Conservation (phyloP, 371 early-diverging fungal genomes). For the Basidiobolus meristosporus region DNA sequence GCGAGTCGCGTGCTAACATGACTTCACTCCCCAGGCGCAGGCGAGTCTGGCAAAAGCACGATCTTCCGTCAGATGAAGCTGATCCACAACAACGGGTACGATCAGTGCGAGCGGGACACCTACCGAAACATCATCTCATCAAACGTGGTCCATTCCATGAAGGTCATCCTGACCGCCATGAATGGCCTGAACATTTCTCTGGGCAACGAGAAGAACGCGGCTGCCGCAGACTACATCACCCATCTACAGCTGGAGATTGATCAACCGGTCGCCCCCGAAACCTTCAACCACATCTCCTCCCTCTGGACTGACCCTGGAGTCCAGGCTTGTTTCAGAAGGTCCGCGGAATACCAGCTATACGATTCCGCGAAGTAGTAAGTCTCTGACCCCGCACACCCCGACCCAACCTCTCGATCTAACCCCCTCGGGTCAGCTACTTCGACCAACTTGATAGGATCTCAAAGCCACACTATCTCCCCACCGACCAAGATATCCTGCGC, state of each 20-base stretch:
- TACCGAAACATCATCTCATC: conserved; percentile 86
- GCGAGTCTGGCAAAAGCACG: conserved; percentile 93
- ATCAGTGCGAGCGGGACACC: conserved; percentile 59
- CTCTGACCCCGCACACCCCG: not conserved
- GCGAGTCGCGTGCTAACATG: no score
- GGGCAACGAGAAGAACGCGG: conserved; percentile 31
- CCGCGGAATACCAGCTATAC: conserved; percentile 81
- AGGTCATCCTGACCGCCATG: conserved; percentile 87
- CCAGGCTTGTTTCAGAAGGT: conserved; percentile 51
- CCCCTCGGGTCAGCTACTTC: no score
- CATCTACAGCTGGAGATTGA: conserved; percentile 38
- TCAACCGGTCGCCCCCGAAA: conserved; percentile 24
- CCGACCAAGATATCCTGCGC: conserved; percentile 74
- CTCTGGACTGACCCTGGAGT: conserved; percentile 78
- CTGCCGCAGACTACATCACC: conserved; percentile 65
- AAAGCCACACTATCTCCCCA: conserved; percentile 51
- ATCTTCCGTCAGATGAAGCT: conserved; percentile 93
- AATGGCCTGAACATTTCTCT: conserved; percentile 47
- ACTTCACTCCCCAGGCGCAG: conserved; percentile 88
- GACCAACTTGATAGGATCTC: conserved; percentile 77
- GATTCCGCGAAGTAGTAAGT: conserved; percentile 75
- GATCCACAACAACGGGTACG: conserved; percentile 84
- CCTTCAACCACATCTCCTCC: conserved; percentile 46
- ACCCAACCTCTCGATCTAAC: conserved; percentile 1
- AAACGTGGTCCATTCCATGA: conserved; percentile 85